Evolutionary conservation across 2,329 filamentous ascomycete genomes (phyloP), one percentile per base, ranked within the genome.

Genomic region (Penicillium verrucosum): DNA sequence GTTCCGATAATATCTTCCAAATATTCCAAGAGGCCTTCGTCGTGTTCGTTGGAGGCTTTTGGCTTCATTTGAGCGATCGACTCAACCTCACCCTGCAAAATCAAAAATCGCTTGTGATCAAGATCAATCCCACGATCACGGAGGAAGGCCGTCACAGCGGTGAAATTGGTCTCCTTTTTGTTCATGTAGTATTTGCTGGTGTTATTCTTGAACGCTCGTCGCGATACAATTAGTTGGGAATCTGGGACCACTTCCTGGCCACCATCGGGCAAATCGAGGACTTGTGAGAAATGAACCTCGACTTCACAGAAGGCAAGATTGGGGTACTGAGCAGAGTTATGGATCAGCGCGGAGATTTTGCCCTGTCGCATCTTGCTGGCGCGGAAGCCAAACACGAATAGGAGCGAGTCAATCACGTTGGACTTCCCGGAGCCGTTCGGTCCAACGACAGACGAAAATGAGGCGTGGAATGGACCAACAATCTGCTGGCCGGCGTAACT

Each of bases 11-110:
- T 99, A 69, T 99, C 94, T 73, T 99, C 94, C 0, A 99, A 84
- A 63, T 99, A 99, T 73, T 99, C 94, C 18, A 99, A 81, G 4
- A 99, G 83, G 12, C 94, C 94, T 68, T 99, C 94, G 59, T 99
- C 94, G 69, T 97, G 93, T 73, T 99, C 94, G 66, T 90, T 93
- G 41, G 84, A 87, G 4, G 95, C 94, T 74, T 99, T 99, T 18
- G 95, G 83, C 76, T 99, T 99, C 94, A 99, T 99, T 75, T 97
- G 94, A 7, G 94, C 93, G 70, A 99, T 99, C 0, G 93, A 97
- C 74, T 99, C 94, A 57, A 99, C 94, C 73, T 99, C 94, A 69
- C 94, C 94, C 74, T 99, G 94, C 11, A 99, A 79, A 69, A 99
- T 99, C 52, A 99, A 78, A 77, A 99, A 99, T 58, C 94, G 90